Evolutionary conservation across 2,329 filamentous ascomycete genomes (phyloP).

Genomic region (Aspergillus sp.): DNA sequence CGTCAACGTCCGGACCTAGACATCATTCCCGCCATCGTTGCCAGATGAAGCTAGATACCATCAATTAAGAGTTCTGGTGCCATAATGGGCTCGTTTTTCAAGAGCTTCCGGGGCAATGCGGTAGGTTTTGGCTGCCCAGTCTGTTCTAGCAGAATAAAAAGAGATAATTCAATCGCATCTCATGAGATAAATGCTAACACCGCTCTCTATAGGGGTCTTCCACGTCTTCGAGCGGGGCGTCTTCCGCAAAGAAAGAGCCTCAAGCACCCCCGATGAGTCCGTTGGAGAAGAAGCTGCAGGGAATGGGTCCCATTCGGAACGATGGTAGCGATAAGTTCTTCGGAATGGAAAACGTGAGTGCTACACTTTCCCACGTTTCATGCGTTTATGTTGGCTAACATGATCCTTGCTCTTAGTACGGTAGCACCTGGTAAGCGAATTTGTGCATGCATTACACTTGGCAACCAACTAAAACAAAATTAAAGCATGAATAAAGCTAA

Average conservation of each 20-base stretch:
- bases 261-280: slow-evolving; percentile 52
- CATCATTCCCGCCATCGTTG: slow-evolving; percentile 6
- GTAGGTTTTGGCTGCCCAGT: slow-evolving; percentile 19
- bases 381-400: slow-evolving; percentile 12
- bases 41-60: slow-evolving; percentile 24
- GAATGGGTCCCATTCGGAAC: slow-evolving; percentile 69
- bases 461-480: neutral
- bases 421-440: slow-evolving; percentile 79
- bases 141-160: neutral
- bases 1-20: neutral
- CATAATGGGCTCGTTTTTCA: slow-evolving; percentile 38
- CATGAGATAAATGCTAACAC: slow-evolving; percentile 12
- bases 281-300: slow-evolving; percentile 68
- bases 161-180: neutral
- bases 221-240: slow-evolving; percentile 39
- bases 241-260: slow-evolving; percentile 54
- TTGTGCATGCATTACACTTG: neutral
- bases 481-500: slow-evolving; percentile 2
- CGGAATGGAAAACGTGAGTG: slow-evolving; percentile 89
- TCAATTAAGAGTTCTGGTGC: slow-evolving; percentile 15
- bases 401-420: slow-evolving; percentile 58
- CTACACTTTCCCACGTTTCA: slow-evolving; percentile 2
- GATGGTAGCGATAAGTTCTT: slow-evolving; percentile 98
- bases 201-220: slow-evolving; percentile 37
- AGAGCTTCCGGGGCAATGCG: slow-evolving; percentile 33